A percentile compares a stretch with the other conserved stretches of the same genome.
phyloP scores from a whole-genome alignment of 495 filamentous ascomycete genomes.

The Chaetomium fimeti region DNA sequence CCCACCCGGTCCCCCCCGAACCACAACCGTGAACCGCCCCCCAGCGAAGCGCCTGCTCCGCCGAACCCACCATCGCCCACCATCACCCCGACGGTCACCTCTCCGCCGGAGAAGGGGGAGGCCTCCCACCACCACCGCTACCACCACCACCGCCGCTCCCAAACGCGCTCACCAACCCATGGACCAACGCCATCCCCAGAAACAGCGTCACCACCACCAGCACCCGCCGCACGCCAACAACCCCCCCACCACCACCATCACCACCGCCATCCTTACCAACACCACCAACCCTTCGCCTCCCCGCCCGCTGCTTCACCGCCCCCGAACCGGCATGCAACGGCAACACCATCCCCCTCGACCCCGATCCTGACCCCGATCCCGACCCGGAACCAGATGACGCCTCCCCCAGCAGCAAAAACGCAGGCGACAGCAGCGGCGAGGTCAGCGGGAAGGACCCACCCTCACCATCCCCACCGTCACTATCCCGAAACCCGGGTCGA shows the following conservation, averaged over 20 bases:
- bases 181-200: constrained; percentile 6
- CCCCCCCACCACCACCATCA: not conserved
- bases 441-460: no score
- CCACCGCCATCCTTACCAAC: not conserved
- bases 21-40: not conserved
- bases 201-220: constrained; percentile 9
- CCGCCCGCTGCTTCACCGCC: not conserved
- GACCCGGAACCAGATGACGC: not conserved
- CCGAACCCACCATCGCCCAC: not conserved
- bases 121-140: constrained; percentile 4
- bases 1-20: not conserved
- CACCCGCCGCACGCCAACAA: not conserved
- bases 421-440: not conserved
- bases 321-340: not conserved
- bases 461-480: no score
- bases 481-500: not conserved
- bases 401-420: not conserved
- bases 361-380: not conserved
- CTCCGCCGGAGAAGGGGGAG: not conserved
- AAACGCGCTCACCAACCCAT: not conserved
- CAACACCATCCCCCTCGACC: not conserved
- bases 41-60: not conserved
- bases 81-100: not conserved
- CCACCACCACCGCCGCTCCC: not conserved
- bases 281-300: not conserved